Conservation (phyloP, 345 rosid species). For the Eucalyptus shirleyi region DNA sequence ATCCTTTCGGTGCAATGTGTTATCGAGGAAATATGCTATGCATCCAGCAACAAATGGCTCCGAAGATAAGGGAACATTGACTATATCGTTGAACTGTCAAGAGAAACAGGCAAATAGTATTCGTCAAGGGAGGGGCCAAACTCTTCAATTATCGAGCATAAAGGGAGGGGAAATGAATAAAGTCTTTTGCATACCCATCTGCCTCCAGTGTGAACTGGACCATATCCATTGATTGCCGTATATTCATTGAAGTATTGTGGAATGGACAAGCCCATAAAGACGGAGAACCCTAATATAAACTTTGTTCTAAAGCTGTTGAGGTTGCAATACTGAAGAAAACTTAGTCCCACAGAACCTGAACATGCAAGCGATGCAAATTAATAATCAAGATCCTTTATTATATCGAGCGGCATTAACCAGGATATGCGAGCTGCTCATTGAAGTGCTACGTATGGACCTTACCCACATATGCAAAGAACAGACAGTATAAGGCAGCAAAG, state of each 20-base stretch:
- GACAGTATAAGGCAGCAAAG: conserved; percentile 74
- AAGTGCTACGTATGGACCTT: conserved; percentile 3
- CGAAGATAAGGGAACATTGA: conserved; percentile 88
- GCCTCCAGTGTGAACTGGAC: conserved; percentile 72
- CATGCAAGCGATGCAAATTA: neutral
- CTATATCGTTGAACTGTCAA: conserved; percentile 77
- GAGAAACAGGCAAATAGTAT: neutral
- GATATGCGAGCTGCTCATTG: neutral
- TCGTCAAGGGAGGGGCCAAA: neutral
- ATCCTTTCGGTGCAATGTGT: conserved; percentile 50
- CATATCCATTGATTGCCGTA: conserved; percentile 72
- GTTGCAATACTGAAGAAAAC: conserved; percentile 92
- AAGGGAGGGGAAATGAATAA: neutral
- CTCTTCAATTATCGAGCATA: neutral
- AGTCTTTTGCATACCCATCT: conserved; percentile 70
- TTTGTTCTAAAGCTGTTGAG: conserved; percentile 83
- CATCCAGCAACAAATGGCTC: conserved; percentile 87
- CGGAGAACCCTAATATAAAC: conserved; percentile 82
- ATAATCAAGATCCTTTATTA: neutral
- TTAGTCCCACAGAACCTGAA: conserved; percentile 86
- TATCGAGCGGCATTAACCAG: neutral
- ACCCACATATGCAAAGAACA: conserved; percentile 97
- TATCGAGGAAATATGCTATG: conserved; percentile 76
- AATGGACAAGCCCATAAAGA: conserved; percentile 82
- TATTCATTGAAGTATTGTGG: conserved; percentile 96